Percentiles rank a stretch among this genome's conserved stretches.
These are phyloP conservation scores for Elsinoe perseae DNA, from an alignment of 2,329 filamentous ascomycete species.

Conservation along the genomic window DNA sequence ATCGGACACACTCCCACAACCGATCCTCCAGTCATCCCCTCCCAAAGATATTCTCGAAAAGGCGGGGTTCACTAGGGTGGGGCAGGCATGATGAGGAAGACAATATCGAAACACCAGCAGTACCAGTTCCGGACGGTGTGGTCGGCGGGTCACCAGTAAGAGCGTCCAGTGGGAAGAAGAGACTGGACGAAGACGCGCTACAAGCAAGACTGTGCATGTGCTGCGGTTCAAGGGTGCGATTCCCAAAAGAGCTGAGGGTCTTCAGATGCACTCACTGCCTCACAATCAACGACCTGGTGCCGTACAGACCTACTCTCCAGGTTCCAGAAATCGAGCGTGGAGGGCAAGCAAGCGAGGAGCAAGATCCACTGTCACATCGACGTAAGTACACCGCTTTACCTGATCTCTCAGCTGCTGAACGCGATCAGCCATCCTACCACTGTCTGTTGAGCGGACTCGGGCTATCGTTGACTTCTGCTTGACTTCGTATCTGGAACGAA, in stretches of 20 bases:
- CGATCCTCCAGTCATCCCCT: slow-evolving; percentile 77
- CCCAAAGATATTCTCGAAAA: slow-evolving; percentile 59
- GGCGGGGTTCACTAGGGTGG: slow-evolving; percentile 36
- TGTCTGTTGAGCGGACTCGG: slow-evolving; percentile 56
- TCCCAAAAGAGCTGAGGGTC: slow-evolving; percentile 63
- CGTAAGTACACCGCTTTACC: neutral
- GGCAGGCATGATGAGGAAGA: slow-evolving; percentile 25
- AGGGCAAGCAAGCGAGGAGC: neutral
- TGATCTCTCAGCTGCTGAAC: neutral
- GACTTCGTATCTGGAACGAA: slow-evolving; percentile 40
- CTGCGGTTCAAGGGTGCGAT: slow-evolving; percentile 71
- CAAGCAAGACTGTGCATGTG: slow-evolving; percentile 73
- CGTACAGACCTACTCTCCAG: slow-evolving; percentile 8
- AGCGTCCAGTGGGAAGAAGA: slow-evolving; percentile 27
- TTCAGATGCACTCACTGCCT: slow-evolving; percentile 80
- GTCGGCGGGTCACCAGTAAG: slow-evolving; percentile 21
- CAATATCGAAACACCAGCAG: slow-evolving; percentile 40
- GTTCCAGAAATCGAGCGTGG: neutral
- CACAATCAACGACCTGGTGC: slow-evolving; percentile 69
- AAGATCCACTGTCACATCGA: neutral
- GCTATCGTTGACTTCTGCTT: slow-evolving; percentile 51
- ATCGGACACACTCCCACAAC: slow-evolving; percentile 24
- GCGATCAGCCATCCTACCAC: slow-evolving; percentile 26
- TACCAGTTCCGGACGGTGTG: slow-evolving; percentile 32
- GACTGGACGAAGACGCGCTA: slow-evolving; percentile 50